A percentile compares a stretch with the other conserved stretches of the same genome.
phyloP scores from a whole-genome alignment of 1,284 basidiomycete species.

The Rhodotorula sp. region DNA sequence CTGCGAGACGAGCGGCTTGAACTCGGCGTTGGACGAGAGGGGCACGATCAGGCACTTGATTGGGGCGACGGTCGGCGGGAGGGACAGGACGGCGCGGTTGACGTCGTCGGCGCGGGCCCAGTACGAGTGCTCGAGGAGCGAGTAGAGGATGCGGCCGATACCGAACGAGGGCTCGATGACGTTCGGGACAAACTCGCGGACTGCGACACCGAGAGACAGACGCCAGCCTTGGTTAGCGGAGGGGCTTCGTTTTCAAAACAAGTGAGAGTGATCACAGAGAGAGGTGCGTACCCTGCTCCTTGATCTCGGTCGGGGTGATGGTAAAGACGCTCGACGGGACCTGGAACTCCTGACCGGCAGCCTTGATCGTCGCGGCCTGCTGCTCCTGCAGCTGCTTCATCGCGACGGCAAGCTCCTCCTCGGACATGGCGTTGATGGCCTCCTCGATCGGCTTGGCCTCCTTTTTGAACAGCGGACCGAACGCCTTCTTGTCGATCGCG shows the following conservation, averaged over 20 bases:
- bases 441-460: slow-evolving; percentile 74
- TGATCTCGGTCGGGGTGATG: slow-evolving; percentile 77
- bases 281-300: slow-evolving; percentile 70
- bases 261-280: neutral
- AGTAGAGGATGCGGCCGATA: slow-evolving; percentile 93
- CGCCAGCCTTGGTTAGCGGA: too few relatives aligned
- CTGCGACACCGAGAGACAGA: slow-evolving; percentile 51
- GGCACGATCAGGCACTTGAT: slow-evolving; percentile 96
- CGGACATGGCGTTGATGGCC: slow-evolving; percentile 66
- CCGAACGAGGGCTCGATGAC: slow-evolving; percentile 99
- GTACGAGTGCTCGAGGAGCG: slow-evolving; percentile 91
- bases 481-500: slow-evolving; percentile 80
- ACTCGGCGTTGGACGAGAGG: slow-evolving; percentile 82
- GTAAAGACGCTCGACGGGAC: slow-evolving; percentile 73
- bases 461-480: slow-evolving; percentile 88
- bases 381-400: slow-evolving; percentile 69
- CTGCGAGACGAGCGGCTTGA: slow-evolving; percentile 80
- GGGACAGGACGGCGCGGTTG: slow-evolving; percentile 83
- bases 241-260: neutral
- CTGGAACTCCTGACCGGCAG: slow-evolving; percentile 67
- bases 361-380: slow-evolving; percentile 52
- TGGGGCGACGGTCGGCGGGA: slow-evolving; percentile 87
- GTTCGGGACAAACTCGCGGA: slow-evolving; percentile 93
- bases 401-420: slow-evolving; percentile 67
- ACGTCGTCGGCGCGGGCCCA: slow-evolving; percentile 91